A percentile compares a stretch with the other conserved stretches of the same genome.
Evolutionary conservation across 345 rosid species (phyloP).

Genomic region (Camelina laxa): DNA sequence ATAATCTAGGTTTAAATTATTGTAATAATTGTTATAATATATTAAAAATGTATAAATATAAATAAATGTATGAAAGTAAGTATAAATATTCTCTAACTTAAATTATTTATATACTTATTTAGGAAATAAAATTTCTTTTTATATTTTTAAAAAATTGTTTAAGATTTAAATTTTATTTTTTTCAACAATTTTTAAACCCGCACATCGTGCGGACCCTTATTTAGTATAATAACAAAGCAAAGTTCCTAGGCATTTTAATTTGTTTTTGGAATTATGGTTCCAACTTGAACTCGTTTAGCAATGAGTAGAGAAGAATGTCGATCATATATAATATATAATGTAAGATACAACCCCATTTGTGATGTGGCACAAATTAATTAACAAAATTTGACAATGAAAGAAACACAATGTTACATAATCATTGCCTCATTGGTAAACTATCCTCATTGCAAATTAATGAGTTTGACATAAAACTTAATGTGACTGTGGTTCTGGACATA

Average conservation of each 20-base stretch:
- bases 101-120: too few relatives aligned
- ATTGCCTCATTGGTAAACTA: neutral
- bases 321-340: neutral
- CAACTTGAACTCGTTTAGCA: neutral
- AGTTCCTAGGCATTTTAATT: neutral
- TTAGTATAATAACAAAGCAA: neutral
- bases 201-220: too few relatives aligned
- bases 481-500: neutral
- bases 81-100: too few relatives aligned
- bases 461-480: constrained; percentile 1
- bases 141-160: too few relatives aligned
- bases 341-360: neutral
- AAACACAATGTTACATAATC: neutral
- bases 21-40: too few relatives aligned
- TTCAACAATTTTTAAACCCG: too few relatives aligned
- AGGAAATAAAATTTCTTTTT: too few relatives aligned
- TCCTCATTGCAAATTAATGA: neutral
- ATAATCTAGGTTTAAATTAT: too few relatives aligned
- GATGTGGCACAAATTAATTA: neutral
- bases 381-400: neutral
- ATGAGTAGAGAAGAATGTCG: neutral
- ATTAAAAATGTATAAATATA: too few relatives aligned
- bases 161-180: too few relatives aligned
- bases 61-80: too few relatives aligned
- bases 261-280: neutral